Conservation (phyloP, 2,329 filamentous ascomycete species). For the Fusarium nanum region DNA sequence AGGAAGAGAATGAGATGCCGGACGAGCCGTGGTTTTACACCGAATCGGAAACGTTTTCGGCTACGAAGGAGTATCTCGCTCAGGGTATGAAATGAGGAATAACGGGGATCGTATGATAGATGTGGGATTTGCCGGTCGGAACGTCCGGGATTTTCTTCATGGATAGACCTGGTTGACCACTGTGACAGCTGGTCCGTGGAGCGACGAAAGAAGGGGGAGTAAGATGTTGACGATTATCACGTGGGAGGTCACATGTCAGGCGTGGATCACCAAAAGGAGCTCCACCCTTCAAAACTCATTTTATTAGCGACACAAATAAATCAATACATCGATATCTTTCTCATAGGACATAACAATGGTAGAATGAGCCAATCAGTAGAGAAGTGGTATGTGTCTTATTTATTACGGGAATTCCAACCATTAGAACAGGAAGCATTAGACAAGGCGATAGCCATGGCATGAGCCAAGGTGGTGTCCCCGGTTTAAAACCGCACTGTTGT, state of each 20-base stretch:
- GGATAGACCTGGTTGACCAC: background rate
- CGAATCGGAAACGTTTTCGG: constrained; percentile 1
- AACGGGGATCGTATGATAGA: no score
- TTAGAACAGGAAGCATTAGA: no score
- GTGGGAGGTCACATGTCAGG: constrained; percentile 1
- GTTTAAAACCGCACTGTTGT: no score
- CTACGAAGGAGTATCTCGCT: constrained; percentile 18
- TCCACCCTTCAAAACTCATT: background rate
- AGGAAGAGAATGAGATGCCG: constrained; percentile 23
- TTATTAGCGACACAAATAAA: background rate
- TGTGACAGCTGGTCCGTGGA: background rate
- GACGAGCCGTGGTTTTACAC: constrained; percentile 24
- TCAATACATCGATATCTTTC: no score
- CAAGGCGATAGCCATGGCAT: no score
- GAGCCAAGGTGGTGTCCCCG: no score
- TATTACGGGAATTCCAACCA: fast-evolving
- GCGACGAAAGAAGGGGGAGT: no score
- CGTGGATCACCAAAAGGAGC: background rate
- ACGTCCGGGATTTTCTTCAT: background rate
- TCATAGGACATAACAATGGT: no score
- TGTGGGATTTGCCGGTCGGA: no score
- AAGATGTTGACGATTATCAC: background rate
- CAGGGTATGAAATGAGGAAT: constrained; percentile 11
- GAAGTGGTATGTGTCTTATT: no score
- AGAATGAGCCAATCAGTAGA: no score